Base-by-base conservation (phyloP, 2,329 filamentous ascomycete genomes). In the Metarhizium rileyi region DNA sequence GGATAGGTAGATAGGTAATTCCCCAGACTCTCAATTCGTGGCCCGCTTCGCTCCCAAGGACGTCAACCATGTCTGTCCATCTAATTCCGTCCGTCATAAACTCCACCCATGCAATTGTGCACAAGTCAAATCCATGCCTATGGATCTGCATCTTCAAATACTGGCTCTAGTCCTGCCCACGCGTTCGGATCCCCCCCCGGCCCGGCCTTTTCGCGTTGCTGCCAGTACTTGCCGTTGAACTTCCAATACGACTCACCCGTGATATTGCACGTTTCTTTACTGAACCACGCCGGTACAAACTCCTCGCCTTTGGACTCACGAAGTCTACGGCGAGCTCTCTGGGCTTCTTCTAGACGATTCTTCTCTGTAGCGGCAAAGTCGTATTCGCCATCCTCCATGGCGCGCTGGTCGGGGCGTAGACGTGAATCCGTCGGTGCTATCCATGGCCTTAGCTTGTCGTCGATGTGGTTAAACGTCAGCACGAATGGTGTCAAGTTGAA, bases 321-420 rank as follows among this genome's bases (percentile, higher is more conserved):
- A 51, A 76, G 71, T 49, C 87, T 72, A 53, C 93, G 73, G 51
- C 84, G 83, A 9, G 84, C 82, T 52, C 93, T 77, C 73, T 98
- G 93, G 55, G 84, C 90, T 71, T 96, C 87, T 67, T 98, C 93
- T 0, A 98, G 80, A 1, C 93, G 78, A 61, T 91, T 93, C 79
- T 98, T 98, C 73, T 98, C 93, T 5, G 79, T 80, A 0, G 91
- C 93, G 1, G 93, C 93, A 52, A 93, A 76, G 61, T 97, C 91
- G 63, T 98, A 98, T 67, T 90, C 81, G n/a, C 91, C 93, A 53
- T 97, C 90, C 66, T 98, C 93, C 93, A 98, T 98, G 2, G 93
- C 93, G 10, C 93, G 79, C 71, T 98, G 93, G 66, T 98, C 93
- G 0, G 93, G 91, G 27, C 93, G 78, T 28, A 95, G 74, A n/a